Conservation (phyloP, 805 yeast genomes). For the Cyberlindnera misumaiensis region DNA sequence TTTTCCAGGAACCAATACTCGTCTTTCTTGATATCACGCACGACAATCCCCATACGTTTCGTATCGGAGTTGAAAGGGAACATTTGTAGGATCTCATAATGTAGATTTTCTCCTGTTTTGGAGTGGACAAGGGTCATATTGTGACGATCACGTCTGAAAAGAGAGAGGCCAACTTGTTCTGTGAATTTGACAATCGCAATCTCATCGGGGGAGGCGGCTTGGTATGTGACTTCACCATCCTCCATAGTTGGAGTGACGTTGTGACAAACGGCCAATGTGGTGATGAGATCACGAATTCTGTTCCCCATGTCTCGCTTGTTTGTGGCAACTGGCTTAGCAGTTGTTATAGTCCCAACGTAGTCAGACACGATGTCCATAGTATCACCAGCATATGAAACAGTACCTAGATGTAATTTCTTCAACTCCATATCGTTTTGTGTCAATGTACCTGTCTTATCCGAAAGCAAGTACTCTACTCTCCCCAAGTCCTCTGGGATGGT, state of each 20-base stretch:
- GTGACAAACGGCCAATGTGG: slow-evolving; percentile 90
- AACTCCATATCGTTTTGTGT: slow-evolving; percentile 98
- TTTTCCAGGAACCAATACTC: slow-evolving; percentile 84
- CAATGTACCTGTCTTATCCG: slow-evolving; percentile 95
- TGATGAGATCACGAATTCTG: slow-evolving; percentile 72
- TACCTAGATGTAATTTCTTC: slow-evolving; percentile 86
- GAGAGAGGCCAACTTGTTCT: slow-evolving; percentile 74
- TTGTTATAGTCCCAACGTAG: slow-evolving; percentile 37
- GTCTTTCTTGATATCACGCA: slow-evolving; percentile 52
- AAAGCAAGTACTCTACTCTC: slow-evolving; percentile 82
- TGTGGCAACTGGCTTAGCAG: slow-evolving; percentile 17
- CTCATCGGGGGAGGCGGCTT: slow-evolving; percentile 98
- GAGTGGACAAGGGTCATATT: slow-evolving; percentile 63
- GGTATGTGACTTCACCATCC: slow-evolving; percentile 71
- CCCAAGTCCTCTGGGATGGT: slow-evolving; percentile 98
- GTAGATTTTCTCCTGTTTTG: slow-evolving; percentile 41
- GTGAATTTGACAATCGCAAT: slow-evolving; percentile 94
- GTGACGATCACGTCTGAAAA: slow-evolving; percentile 76
- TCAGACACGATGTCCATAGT: slow-evolving; percentile 83
- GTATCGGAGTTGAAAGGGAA: slow-evolving; percentile 96
- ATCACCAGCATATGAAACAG: slow-evolving; percentile 88
- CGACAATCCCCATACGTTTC: slow-evolving; percentile 91
- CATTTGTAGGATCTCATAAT: slow-evolving; percentile 66
- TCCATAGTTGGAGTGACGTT: slow-evolving; percentile 92
- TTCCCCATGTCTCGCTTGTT: slow-evolving; percentile 64